These are phyloP conservation scores for Fusarium paranaense DNA, from an alignment of 2,329 filamentous ascomycete species.

Conservation along the genomic window DNA sequence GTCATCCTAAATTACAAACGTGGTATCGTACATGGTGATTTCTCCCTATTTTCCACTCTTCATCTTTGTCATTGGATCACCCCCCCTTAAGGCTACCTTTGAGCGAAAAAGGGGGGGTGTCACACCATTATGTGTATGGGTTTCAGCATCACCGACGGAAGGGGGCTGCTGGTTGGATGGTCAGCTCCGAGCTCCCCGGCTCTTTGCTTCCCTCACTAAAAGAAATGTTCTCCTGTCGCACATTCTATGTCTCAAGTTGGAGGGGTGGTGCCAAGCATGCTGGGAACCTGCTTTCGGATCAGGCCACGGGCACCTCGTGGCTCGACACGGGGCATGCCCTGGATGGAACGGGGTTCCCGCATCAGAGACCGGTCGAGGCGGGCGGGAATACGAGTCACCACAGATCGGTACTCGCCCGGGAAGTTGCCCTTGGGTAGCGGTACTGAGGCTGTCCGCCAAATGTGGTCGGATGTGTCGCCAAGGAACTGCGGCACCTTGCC, in stretches of 20 bases:
- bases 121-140: background rate
- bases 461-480: slow-evolving; percentile 79
- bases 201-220: background rate
- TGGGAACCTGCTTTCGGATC: slow-evolving; percentile 67
- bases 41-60: slow-evolving; percentile 20
- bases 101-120: background rate
- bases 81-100: background rate
- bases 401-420: slow-evolving; percentile 70
- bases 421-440: slow-evolving; percentile 72
- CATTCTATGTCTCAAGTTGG: slow-evolving; percentile 47
- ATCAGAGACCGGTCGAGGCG: slow-evolving; percentile 88
- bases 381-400: slow-evolving; percentile 77
- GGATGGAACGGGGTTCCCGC: slow-evolving; percentile 91
- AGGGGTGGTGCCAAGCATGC: slow-evolving; percentile 58
- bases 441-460: slow-evolving; percentile 78
- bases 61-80: slow-evolving; percentile 6
- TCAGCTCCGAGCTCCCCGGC: background rate
- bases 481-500: slow-evolving; percentile 70
- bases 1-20: slow-evolving; percentile 43
- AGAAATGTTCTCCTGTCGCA: background rate
- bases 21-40: slow-evolving; percentile 42
- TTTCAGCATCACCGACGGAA: background rate
- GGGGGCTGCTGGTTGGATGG: slow-evolving; percentile 8
- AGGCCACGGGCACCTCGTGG: slow-evolving; percentile 63
- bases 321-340: slow-evolving; percentile 80